phyloP scores from a whole-genome alignment of 202 grass and related monocot species.

The Alloteropsis angusta region DNA sequence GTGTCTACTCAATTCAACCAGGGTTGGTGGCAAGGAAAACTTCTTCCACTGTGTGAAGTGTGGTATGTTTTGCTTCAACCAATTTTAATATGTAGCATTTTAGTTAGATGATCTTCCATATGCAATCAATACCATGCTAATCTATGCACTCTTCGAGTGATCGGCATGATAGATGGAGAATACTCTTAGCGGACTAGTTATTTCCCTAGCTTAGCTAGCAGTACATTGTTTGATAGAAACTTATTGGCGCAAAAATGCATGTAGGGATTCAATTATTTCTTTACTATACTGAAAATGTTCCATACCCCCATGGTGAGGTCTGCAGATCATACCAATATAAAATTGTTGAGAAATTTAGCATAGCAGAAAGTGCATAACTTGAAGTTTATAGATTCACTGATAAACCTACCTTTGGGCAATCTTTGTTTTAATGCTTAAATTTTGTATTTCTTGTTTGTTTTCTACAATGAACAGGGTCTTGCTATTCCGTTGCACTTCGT shows the following conservation, averaged over 20 bases:
- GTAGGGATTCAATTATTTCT: background rate
- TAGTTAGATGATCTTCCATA: background rate
- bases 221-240: background rate
- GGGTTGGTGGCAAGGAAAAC: slow-evolving; percentile 88
- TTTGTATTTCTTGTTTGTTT: background rate
- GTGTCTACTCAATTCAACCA: slow-evolving; percentile 39
- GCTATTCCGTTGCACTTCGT: slow-evolving; percentile 54
- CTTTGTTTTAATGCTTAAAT: background rate
- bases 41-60: slow-evolving; percentile 91
- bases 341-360: background rate
- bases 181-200: background rate
- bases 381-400: background rate
- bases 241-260: background rate
- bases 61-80: slow-evolving; percentile 47
- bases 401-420: background rate
- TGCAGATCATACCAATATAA: background rate
- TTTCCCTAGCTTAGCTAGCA: background rate
- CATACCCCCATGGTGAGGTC: background rate
- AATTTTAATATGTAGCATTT: slow-evolving; percentile 24
- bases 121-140: background rate
- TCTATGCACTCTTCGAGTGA: background rate
- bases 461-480: slow-evolving; percentile 61
- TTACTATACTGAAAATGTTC: background rate
- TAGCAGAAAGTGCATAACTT: background rate
- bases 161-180: background rate